phyloP scores from a whole-genome alignment of 2,329 filamentous ascomycete genomes.

The Endothia cerciana region DNA sequence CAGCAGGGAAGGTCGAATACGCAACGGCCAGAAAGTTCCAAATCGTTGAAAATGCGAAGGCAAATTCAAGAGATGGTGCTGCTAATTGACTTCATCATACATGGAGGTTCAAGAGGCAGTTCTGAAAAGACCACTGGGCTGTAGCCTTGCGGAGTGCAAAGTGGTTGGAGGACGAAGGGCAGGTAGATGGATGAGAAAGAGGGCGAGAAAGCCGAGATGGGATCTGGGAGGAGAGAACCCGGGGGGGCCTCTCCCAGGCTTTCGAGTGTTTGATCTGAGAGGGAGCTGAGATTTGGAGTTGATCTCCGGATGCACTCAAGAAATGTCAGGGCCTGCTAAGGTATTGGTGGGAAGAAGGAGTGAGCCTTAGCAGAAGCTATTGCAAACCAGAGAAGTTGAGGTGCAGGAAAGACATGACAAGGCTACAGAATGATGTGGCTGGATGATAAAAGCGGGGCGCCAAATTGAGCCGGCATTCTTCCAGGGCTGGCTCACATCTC shows the following conservation, averaged over 20 bases:
- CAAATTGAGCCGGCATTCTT: not conserved
- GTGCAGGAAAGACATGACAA: constrained; percentile 21
- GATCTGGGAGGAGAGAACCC: not conserved
- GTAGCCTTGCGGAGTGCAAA: not conserved
- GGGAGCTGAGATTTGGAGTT: not conserved
- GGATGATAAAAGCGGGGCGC: constrained; percentile 22
- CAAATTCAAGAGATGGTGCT: not conserved
- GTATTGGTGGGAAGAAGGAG: not conserved
- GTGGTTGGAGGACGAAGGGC: not conserved
- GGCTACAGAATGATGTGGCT: constrained; percentile 24
- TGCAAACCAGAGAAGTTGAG: constrained; percentile 12
- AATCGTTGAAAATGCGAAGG: not conserved
- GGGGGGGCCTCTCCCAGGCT: not conserved
- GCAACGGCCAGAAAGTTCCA: not conserved
- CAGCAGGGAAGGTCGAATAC: not conserved
- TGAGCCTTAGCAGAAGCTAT: constrained; percentile 20
- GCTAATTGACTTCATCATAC: not conserved
- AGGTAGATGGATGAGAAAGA: not conserved
- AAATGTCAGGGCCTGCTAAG: constrained; percentile 25
- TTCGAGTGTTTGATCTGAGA: not conserved
- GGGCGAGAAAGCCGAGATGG: not conserved
- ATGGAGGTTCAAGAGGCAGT: not conserved
- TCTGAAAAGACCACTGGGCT: not conserved
- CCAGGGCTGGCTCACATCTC: constrained; percentile 1
- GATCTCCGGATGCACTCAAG: constrained; percentile 18